Percentiles rank a stretch among this genome's conserved stretches.
Evolutionary conservation across 495 filamentous ascomycete species (phyloP).

Genomic region (Annulohypoxylon moriforme): DNA sequence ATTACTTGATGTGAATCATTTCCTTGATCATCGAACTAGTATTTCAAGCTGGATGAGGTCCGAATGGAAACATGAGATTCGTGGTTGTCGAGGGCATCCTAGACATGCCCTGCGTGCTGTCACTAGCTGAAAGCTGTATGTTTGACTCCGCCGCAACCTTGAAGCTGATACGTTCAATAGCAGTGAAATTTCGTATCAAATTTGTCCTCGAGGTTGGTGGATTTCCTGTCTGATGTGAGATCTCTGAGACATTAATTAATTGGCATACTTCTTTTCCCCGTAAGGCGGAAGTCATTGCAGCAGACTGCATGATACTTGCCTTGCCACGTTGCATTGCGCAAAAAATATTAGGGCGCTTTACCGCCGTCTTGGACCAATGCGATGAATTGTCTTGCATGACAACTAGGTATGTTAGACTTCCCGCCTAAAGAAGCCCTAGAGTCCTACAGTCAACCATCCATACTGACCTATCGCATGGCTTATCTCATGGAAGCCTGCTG

Average conservation of each 20-base stretch:
- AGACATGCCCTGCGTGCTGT: background rate
- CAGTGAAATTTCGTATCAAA: constrained; percentile 15
- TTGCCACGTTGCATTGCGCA: constrained; percentile 31
- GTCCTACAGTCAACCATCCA: constrained; percentile 4
- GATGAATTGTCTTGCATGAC: constrained; percentile 27
- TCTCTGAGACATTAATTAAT: constrained; percentile 20
- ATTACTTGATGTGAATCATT: background rate
- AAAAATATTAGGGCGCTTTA: constrained; percentile 15
- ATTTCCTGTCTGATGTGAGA: constrained; percentile 40
- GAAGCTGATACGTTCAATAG: constrained; percentile 6
- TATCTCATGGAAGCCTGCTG: background rate
- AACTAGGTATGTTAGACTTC: constrained; percentile 1
- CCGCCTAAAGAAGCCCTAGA: constrained; percentile 8
- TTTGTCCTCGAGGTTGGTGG: constrained; percentile 15
- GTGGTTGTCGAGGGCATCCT: background rate
- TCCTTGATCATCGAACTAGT: background rate
- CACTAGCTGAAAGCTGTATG: constrained; percentile 19
- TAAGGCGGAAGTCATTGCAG: constrained; percentile 17
- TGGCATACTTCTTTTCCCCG: constrained; percentile 20
- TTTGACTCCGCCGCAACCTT: constrained; percentile 14
- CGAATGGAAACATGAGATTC: background rate
- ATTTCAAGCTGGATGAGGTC: background rate
- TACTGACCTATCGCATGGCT: constrained; percentile 8
- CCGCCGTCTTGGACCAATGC: constrained; percentile 20
- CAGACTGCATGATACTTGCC: constrained; percentile 20